A percentile compares a stretch with the other conserved stretches of the same genome.
Evolutionary conservation across 23 red algal species (phyloP).

Genomic region (Gracilaria domingensis): DNA sequence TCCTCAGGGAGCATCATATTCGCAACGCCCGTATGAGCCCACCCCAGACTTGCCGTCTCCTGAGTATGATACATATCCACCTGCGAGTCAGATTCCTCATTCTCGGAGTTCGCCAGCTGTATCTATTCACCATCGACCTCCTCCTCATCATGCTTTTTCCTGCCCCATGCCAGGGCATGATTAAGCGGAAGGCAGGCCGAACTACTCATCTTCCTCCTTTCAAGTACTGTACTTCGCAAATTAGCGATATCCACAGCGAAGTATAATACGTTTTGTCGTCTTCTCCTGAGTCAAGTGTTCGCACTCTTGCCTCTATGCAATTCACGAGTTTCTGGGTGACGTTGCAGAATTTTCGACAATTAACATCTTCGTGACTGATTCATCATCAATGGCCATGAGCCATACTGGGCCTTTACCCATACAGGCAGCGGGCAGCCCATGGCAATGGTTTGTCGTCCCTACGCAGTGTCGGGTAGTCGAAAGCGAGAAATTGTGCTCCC

Average conservation of each 20-base stretch:
- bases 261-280: background rate
- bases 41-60: background rate
- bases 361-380: background rate
- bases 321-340: background rate
- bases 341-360: too few relatives aligned
- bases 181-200: too few relatives aligned
- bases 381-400: background rate
- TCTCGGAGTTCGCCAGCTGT: background rate
- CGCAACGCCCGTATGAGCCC: background rate
- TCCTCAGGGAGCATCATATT: background rate
- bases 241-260: too few relatives aligned
- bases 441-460: too few relatives aligned
- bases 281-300: background rate
- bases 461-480: background rate
- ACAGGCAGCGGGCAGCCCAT: too few relatives aligned
- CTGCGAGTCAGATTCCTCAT: background rate
- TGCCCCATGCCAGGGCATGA: background rate
- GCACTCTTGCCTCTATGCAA: background rate
- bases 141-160: background rate
- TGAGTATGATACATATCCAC: background rate
- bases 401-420: background rate
- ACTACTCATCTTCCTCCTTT: too few relatives aligned
- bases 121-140: background rate
- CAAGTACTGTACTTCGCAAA: background rate
- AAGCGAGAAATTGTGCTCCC: slow-evolving; percentile 30